Percentiles rank a stretch among this genome's conserved stretches.
These are phyloP conservation scores for Colletotrichum salicis DNA, from an alignment of 2,329 filamentous ascomycete genomes.

Conservation along the genomic window DNA sequence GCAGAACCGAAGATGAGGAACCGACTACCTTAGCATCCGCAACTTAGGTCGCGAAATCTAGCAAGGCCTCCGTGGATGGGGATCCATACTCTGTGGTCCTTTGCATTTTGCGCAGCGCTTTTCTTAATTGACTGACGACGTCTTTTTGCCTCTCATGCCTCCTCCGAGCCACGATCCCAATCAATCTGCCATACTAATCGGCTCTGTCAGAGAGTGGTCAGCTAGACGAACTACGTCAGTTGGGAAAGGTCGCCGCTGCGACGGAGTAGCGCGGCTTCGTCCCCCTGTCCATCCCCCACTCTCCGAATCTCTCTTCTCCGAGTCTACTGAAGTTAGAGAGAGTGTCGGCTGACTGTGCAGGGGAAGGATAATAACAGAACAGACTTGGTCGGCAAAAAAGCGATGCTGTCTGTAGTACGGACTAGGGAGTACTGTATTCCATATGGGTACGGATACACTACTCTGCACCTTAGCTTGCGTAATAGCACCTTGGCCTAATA, in stretches of 20 bases:
- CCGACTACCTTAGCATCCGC: background rate
- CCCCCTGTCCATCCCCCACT: constrained; percentile 30
- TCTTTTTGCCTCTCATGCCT: background rate
- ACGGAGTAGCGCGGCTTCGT: constrained; percentile 11
- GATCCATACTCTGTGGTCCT: background rate
- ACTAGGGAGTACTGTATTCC: no score
- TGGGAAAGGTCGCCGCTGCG: constrained; percentile 8
- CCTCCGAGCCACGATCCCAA: background rate
- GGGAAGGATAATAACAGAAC: background rate
- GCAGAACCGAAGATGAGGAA: background rate
- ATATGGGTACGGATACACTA: background rate
- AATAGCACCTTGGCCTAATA: background rate
- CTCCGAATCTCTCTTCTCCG: constrained; percentile 26
- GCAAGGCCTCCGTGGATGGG: background rate
- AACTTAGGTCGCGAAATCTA: no score
- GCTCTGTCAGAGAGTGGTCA: constrained; percentile 15
- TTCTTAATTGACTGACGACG: background rate
- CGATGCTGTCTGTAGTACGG: background rate
- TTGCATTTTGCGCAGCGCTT: background rate
- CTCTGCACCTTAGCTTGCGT: background rate
- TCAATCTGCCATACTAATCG: background rate
- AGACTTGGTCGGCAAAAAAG: background rate
- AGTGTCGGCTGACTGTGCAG: constrained; percentile 23
- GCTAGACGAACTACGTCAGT: constrained; percentile 29
- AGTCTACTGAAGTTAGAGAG: constrained; percentile 23